phyloP scores from a whole-genome alignment of 2,329 filamentous ascomycete species.

The Trematosphaeria pertusa region DNA sequence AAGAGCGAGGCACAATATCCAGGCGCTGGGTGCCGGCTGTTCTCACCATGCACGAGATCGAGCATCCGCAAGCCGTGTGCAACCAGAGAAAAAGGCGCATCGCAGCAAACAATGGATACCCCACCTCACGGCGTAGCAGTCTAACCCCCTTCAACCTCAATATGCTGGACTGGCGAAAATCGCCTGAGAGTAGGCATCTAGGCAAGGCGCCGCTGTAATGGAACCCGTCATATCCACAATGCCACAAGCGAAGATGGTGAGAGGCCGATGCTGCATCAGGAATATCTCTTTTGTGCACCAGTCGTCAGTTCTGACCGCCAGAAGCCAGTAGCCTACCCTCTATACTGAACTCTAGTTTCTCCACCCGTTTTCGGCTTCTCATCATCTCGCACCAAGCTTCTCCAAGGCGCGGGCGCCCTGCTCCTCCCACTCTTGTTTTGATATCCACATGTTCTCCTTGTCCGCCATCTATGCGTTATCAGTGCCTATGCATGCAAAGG shows the following conservation, averaged over 20 bases:
- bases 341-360: conserved; percentile 13
- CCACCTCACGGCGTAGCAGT: too few relatives aligned
- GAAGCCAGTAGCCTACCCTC: conserved; percentile 16
- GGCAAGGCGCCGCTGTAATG: conserved; percentile 9
- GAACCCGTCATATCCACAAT: background rate
- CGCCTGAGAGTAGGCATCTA: conserved; percentile 1
- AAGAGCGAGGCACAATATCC: background rate
- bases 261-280: background rate
- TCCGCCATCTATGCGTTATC: conserved; percentile 77
- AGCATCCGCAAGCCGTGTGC: background rate
- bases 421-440: conserved; percentile 96
- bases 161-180: conserved; percentile 1
- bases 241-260: background rate
- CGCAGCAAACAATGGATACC: conserved; percentile 5
- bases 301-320: conserved; percentile 8
- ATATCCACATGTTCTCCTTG: conserved; percentile 99
- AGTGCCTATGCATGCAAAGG: conserved; percentile 10
- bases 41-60: conserved; percentile 12
- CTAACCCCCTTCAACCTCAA: background rate
- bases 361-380: conserved; percentile 15
- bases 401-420: conserved; percentile 83
- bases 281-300: background rate
- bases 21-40: conserved; percentile 7
- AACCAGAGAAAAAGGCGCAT: background rate
- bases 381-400: conserved; percentile 87